Conservation (phyloP, 176 grass and related monocot genomes). For the Aegilops umbellulata region DNA sequence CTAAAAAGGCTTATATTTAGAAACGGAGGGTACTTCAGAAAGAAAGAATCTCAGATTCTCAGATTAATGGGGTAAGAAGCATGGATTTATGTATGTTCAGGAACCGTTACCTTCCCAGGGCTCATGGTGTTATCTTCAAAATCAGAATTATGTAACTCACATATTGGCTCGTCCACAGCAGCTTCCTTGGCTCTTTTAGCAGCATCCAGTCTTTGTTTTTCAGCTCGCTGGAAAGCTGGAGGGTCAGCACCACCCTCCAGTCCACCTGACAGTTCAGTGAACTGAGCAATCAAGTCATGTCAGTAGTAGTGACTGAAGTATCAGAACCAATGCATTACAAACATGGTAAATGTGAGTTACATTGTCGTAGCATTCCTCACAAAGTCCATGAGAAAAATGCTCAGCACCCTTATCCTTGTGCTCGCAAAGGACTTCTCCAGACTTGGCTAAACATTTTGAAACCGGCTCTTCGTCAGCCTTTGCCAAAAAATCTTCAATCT, state of each 20-base stretch:
- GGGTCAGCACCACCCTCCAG: conserved; percentile 77
- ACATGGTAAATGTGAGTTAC: conserved; percentile 30
- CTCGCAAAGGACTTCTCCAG: conserved; percentile 73
- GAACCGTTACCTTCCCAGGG: conserved; percentile 33
- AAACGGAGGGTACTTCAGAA: no score
- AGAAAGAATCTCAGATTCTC: neutral
- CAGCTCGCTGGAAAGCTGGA: conserved; percentile 86
- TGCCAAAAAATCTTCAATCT: conserved; percentile 86
- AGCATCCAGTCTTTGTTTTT: conserved; percentile 58
- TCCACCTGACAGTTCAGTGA: conserved; percentile 79
- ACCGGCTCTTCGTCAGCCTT: conserved; percentile 58
- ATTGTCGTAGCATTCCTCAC: conserved; percentile 82
- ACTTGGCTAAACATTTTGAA: conserved; percentile 47
- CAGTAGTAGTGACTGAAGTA: conserved; percentile 23
- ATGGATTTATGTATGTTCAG: neutral
- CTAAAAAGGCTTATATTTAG: no score
- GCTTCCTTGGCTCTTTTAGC: conserved; percentile 33
- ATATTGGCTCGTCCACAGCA: conserved; percentile 28
- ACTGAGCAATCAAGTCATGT: conserved; percentile 48
- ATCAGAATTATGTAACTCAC: conserved; percentile 32
- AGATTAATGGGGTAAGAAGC: neutral
- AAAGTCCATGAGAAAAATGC: conserved; percentile 98
- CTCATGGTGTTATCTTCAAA: conserved; percentile 19
- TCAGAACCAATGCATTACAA: conserved; percentile 2
- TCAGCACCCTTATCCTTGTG: conserved; percentile 50